Base-by-base conservation (phyloP, 768 basidiomycete species). In the Trichaptum fuscoviolaceum region DNA sequence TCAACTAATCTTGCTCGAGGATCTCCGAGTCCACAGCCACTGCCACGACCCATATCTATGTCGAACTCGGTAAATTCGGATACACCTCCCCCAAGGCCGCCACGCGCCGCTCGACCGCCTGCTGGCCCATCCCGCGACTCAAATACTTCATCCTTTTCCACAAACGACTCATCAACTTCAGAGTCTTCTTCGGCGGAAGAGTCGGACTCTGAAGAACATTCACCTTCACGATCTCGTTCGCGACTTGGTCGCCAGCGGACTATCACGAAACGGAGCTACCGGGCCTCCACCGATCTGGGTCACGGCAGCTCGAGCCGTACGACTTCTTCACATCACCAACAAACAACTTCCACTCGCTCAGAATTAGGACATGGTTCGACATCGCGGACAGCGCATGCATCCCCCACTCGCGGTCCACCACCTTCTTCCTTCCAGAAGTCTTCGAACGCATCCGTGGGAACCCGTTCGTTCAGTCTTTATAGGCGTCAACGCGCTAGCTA, bases 1-100 rank as follows among this genome's bases (percentile, higher is more conserved):
- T 75, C 80, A 27, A 81, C 88, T 15, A 84, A 83, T 36, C 35
- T 63, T 25, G 25, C 64, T 90, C 88, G 42, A 52, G 42, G 42
- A 52, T 52, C 0, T 89, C 90, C 10, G 80, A 76, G 0, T 83
- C 87, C 34, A 84, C 79, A 36, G 80, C 70, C 67, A 63, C 69
- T 58, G 64, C 68, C 79, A 69, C 80, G 77, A 60, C 82, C 79
- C 12, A 79, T 79, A 34, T 80, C 77, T 2, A 62, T 72, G 20
- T 66, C 72, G 42, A 77, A 77, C 57, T 74, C 72, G 7, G 71
- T 76, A 36, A 76, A 63, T 60, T 68, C 65, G 10, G 63, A 12
- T 18, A 42, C 15, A 8, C 57, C 7, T 42, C 10, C 18, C 62
- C 27, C 35, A 65, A 24, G 57, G 9, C 64, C 18, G 23, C 35